Evolutionary conservation across 805 yeast species (phyloP).

Genomic region (Wickerhamomyces chaumierensis): DNA sequence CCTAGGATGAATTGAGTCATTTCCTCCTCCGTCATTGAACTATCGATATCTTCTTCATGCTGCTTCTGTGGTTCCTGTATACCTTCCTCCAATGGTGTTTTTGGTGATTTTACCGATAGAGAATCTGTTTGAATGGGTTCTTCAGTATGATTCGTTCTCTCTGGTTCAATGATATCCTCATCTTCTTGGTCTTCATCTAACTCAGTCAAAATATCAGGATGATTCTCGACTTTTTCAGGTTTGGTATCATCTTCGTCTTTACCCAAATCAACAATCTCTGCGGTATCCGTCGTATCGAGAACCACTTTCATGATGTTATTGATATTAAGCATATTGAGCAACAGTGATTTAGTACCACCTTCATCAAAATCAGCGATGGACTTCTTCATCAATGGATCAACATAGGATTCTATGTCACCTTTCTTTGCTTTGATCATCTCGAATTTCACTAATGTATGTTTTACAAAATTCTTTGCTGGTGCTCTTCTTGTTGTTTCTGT

Average conservation of each 20-base stretch:
- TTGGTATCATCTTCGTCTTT: conserved; percentile 6
- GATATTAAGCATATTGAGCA: conserved; percentile 48
- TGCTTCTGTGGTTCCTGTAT: no score
- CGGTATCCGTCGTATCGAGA: conserved; percentile 43
- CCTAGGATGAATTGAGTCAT: neutral
- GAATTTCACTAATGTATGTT: conserved; percentile 40
- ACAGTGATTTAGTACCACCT: conserved; percentile 65
- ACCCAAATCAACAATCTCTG: conserved; percentile 4
- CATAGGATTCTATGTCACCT: conserved; percentile 50
- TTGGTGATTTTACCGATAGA: no score
- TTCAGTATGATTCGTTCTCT: neutral
- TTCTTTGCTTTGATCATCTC: conserved; percentile 39
- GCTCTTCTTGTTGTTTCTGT: neutral
- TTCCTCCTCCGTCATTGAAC: conserved; percentile 5
- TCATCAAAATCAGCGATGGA: conserved; percentile 69
- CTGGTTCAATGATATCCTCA: no score
- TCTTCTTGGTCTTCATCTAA: conserved; percentile 3
- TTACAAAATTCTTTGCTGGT: conserved; percentile 15
- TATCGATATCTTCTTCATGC: conserved; percentile 1
- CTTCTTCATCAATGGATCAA: conserved; percentile 65
- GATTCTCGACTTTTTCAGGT: conserved; percentile 5
- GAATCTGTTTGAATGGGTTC: no score
- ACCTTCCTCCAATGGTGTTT: no score
- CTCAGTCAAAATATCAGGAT: conserved; percentile 16
- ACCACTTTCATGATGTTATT: conserved; percentile 44